Evolutionary conservation across 805 yeast genomes (phyloP), one percentile per base, ranked within the genome.

Genomic region (Metschnikowia lunata): DNA sequence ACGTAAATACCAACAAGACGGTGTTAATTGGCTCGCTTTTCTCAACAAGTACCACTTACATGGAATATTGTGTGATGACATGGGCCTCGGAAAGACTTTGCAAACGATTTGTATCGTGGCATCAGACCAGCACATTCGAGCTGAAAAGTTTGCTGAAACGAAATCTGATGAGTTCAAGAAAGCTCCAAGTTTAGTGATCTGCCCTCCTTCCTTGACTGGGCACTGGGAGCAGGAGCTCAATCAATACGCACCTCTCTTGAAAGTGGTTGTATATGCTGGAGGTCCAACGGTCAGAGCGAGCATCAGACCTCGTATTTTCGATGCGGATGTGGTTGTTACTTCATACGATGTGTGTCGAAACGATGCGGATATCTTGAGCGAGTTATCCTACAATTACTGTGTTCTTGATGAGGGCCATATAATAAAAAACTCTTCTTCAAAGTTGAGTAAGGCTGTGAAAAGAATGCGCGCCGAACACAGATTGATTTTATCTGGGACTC

Each of bases 331-430:
- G 36, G 83, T 93, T 38, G 91, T 93, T 5, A 91, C 98, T 0
- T 89, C 97, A 0, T 93, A 93, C 63, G 99, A 93, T 71, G 96
- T 93, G 42, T 89, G 95, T 38, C 78, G 99, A 59, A 93, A 93
- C 63, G 99, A 93, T 64, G 79, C 83, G 26, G 85, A 82, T 6
- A 69, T 73, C 50, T 62, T 93, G 15, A 60, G 79, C 1, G 62
- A 65, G 1, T 75, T 73, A 50, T 86, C 83, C 57, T 93, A 83
- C 72, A 93, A 93, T 62, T 93, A 93, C 61, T 91, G 98, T 69
- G 96, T 93, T 8, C 69, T 93, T 48, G 99, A 93, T 64, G 99
- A 93, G 69, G 99, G 99, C 34, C 99, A 93, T 64, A 89, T 93
- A 39, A 93, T 93, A 61, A 93, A 91, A 69, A 93, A 93, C 62